Conservation (phyloP, 495 filamentous ascomycete genomes). For the Sordaria brevicollis region DNA sequence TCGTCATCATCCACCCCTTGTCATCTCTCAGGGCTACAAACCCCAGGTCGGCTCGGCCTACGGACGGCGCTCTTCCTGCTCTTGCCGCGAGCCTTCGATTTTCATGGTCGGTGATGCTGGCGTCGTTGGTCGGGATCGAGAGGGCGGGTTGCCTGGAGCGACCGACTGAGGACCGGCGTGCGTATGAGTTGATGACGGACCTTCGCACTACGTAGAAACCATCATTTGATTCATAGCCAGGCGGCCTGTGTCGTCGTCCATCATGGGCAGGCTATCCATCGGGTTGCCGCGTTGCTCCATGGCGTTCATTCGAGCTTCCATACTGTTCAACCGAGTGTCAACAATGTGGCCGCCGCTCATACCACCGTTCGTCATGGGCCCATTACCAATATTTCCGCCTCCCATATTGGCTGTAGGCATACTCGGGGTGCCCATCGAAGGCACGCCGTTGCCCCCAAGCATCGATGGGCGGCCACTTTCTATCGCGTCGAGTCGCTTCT, state of each 20-base stretch:
- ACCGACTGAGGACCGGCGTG: neutral
- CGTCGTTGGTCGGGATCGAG: neutral
- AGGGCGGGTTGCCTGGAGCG: neutral
- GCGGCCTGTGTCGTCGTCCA: constrained; percentile 31
- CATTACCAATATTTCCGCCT: constrained; percentile 16
- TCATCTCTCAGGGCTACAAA: neutral
- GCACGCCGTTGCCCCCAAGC: constrained; percentile 17
- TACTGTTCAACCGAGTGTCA: constrained; percentile 26
- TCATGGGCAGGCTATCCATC: constrained; percentile 36
- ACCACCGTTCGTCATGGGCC: constrained; percentile 15
- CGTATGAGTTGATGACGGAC: neutral
- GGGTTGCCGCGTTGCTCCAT: constrained; percentile 29
- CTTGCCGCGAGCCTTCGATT: neutral
- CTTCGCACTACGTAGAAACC: neutral
- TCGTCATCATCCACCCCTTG: neutral
- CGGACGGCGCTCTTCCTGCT: neutral
- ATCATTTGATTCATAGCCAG: constrained; percentile 14
- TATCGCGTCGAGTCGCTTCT: constrained; percentile 33
- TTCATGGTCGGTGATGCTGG: neutral
- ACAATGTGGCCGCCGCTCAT: constrained; percentile 19
- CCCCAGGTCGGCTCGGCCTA: neutral
- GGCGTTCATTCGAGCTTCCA: constrained; percentile 30
- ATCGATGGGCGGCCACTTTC: constrained; percentile 12
- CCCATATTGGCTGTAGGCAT: constrained; percentile 28
- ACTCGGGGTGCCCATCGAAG: constrained; percentile 16